Evolutionary conservation across 805 yeast species (phyloP).

Genomic region (Naumovozyma dairenensis): DNA sequence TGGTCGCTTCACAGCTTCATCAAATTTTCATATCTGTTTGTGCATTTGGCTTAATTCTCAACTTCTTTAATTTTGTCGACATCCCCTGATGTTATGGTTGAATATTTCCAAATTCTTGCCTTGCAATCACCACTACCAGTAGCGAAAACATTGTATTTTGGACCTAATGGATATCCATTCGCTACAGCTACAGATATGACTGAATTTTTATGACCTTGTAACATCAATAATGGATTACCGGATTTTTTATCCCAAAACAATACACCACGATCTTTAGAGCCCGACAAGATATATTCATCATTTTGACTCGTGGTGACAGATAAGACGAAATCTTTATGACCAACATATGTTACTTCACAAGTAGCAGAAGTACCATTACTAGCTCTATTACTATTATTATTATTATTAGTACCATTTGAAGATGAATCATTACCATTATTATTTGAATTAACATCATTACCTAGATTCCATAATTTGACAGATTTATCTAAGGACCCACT

Average conservation of each 20-base stretch:
- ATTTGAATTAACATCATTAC: slow-evolving; percentile 24
- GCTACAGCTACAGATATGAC: slow-evolving; percentile 92
- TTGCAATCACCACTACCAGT: slow-evolving; percentile 97
- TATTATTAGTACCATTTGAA: not conserved
- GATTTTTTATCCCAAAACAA: slow-evolving; percentile 91
- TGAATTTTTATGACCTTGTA: slow-evolving; percentile 93
- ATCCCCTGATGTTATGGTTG: slow-evolving; percentile 8
- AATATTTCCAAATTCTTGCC: slow-evolving; percentile 94
- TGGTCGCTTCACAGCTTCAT: too few relatives aligned
- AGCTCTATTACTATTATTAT: slow-evolving; percentile 31
- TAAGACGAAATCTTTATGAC: slow-evolving; percentile 92
- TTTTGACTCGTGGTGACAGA: slow-evolving; percentile 92
- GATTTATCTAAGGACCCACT: slow-evolving; percentile 94
- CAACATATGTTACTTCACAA: slow-evolving; percentile 87
- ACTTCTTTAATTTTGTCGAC: slow-evolving; percentile 1
- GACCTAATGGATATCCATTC: slow-evolving; percentile 56
- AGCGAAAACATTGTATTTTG: slow-evolving; percentile 70
- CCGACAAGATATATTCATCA: slow-evolving; percentile 81
- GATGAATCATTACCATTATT: slow-evolving; percentile 19
- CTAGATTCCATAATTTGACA: slow-evolving; percentile 86
- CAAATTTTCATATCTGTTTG: too few relatives aligned
- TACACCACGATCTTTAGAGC: slow-evolving; percentile 95
- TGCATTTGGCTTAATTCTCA: too few relatives aligned
- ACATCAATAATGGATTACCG: slow-evolving; percentile 88
- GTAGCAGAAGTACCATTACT: slow-evolving; percentile 36